These are phyloP conservation scores for Talaromyces sp. DNA, from an alignment of 2,329 filamentous ascomycete species.

Conservation along the genomic window DNA sequence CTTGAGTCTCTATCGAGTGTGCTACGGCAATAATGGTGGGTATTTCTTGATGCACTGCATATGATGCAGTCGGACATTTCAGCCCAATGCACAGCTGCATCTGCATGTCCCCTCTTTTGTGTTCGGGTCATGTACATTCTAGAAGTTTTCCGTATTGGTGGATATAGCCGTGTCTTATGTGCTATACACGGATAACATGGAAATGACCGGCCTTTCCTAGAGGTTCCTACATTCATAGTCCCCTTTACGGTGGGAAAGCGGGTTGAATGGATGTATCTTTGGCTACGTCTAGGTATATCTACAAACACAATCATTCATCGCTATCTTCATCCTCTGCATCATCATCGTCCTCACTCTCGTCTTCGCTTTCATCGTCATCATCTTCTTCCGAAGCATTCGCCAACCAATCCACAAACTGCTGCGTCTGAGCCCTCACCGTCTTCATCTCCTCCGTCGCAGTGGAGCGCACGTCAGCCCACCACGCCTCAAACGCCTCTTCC, in stretches of 20 bases:
- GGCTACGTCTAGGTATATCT: conserved; percentile 1
- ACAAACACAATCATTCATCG: not conserved
- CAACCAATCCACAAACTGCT: conserved; percentile 78
- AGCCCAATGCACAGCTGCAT: not conserved
- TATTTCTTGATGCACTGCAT: not conserved
- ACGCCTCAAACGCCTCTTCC: conserved; percentile 80
- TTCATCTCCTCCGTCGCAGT: conserved; percentile 65
- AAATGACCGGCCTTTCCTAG: not conserved
- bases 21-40: not conserved
- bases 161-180: not conserved
- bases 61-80: not conserved
- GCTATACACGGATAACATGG: not conserved
- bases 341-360: conserved; percentile 38
- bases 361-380: conserved; percentile 64
- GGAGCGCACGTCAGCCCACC: conserved; percentile 78
- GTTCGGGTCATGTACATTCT: not conserved
- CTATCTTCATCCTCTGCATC: conserved; percentile 17
- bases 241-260: not conserved
- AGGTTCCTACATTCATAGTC: not conserved
- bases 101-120: not conserved
- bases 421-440: conserved; percentile 68
- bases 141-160: not conserved
- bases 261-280: not conserved
- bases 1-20: not conserved
- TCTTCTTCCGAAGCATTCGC: conserved; percentile 70